phyloP scores from a whole-genome alignment of 139 green algal species.

The Pycnococcus provasolii region DNA sequence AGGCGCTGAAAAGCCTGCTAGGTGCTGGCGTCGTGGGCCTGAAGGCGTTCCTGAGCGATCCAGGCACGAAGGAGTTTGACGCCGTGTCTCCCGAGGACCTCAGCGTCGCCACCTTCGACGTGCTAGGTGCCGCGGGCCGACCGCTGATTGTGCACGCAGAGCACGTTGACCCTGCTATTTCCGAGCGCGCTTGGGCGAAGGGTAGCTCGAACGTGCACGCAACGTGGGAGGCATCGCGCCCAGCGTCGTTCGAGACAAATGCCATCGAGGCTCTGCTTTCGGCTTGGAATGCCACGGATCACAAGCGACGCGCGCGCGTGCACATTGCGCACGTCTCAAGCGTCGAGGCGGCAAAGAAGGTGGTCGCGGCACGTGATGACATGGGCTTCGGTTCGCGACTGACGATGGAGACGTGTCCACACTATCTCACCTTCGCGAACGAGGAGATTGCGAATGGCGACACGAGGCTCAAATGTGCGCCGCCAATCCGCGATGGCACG shows the following conservation, averaged over 20 bases:
- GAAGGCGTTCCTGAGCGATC: slow-evolving; percentile 43
- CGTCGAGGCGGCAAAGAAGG: slow-evolving; percentile 17
- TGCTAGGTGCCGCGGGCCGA: no score
- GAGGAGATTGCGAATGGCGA: slow-evolving; percentile 54
- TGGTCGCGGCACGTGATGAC: neutral
- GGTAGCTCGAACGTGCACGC: no score
- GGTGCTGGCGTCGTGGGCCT: slow-evolving; percentile 68
- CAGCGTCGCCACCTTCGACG: no score
- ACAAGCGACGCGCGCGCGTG: slow-evolving; percentile 29
- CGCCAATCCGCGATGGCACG: slow-evolving; percentile 36
- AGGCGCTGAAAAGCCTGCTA: slow-evolving; percentile 50
- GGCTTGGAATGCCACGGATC: neutral
- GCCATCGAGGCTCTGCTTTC: slow-evolving; percentile 48
- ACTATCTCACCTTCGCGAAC: slow-evolving; percentile 81
- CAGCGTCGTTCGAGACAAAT: slow-evolving; percentile 14
- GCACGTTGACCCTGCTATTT: no score
- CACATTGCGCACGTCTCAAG: slow-evolving; percentile 70
- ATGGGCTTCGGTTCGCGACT: slow-evolving; percentile 28
- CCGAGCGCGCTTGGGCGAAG: no score
- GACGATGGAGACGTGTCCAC: slow-evolving; percentile 76
- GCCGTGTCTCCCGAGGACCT: no score
- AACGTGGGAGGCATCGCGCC: neutral
- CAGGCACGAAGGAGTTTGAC: no score
- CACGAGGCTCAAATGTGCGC: slow-evolving; percentile 79
- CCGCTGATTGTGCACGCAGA: no score